Base-by-base conservation (phyloP, 371 early-diverging fungal species). In the Haplosporangium sp. region DNA sequence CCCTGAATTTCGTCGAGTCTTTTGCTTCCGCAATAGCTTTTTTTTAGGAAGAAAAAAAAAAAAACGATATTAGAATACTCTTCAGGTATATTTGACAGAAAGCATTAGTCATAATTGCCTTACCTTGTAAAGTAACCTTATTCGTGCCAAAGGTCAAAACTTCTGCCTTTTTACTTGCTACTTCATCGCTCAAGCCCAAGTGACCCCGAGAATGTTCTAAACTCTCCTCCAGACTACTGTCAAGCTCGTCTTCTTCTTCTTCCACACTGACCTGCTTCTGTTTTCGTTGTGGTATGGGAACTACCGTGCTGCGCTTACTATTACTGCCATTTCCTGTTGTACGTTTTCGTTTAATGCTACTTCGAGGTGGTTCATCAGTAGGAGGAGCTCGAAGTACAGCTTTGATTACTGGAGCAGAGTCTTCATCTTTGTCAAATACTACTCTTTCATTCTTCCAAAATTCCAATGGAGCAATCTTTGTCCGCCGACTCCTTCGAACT, bases 361-460 rank as follows among this genome's bases (percentile, higher is more conserved):
- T 37, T 50, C 11, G 58, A 17, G 1, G 10, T 3, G 56, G 7
- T 35, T 45, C 59, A 50, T 11, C 37, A 17, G 27, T 27, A 27
- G 63, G 2, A 11, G 35, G 56, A 10, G 79, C 79, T 39, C 74
- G 74, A 3, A 73, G 45, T 20, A 78, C 71, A 42, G 70, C 70
- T 38, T 78, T 78, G 68, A 78, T 78, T 8, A 65, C 65, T 1
- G 66, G 73, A 2, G 58, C 64, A 1, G 64, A 44, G 19, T 67
- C 63, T 1, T 56, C 60, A 34, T 35, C 47, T 34, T 57, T 66
- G 2, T 59, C 70, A 10, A 67, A 19, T 9, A 78, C 45, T 2
- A 78, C 67, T 5, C 74, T 65, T 34, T 78, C 79, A 44, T 78
- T 78, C 66, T 66, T 73, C 79, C 79, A 78, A 58, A 63, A 78